Evolutionary conservation across 805 yeast genomes (phyloP), one percentile per base, ranked within the genome.

Genomic region (Torulaspora maleeae): DNA sequence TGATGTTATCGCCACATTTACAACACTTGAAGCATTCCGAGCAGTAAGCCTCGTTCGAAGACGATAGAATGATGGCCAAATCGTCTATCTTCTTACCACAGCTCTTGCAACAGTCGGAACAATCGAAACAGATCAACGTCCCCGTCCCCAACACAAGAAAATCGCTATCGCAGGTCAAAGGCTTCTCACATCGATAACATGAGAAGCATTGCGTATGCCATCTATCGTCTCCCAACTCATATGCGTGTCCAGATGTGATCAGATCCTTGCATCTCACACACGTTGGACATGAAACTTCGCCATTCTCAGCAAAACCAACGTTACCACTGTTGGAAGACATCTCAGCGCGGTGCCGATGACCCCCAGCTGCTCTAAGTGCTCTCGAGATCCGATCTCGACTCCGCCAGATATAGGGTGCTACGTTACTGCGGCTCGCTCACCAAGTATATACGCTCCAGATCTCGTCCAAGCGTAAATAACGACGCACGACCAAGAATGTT

Each of bases 11-110:
- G 62, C 84, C 82, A 70, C 99, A 91, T 55, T 86, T 82, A 41
- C 91, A 79, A 66, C 99, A 91, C 57, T 80, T 80, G 70, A 91
- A 93, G 66, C 99, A 91, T 40, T 75, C 74, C 7, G 95, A 79
- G 64, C 98, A 93, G 64, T 87, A 93, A 2, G 98, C 96, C 61
- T 86, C 91, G 56, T 93, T 95, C 20, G 96, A 96, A 1, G 98
- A 89, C 1, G 98, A 89, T 19, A 63, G 43, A 4, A 64, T 57
- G 25, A 93, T 90, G 11, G 99, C 98, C 71, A 88, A 74, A 63
- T 91, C 96, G 55, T 86, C 91, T 51, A 91, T 93, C 63, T 87
- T 86, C 60, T 83, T 83, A 39, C 80, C 78, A 72, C 99, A 91
- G 48, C 82, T 79, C 54, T 79, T 79, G 66, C 99, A 91, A 36